Conservation (phyloP, 75 land plant species). For the Picea sitchensis region DNA sequence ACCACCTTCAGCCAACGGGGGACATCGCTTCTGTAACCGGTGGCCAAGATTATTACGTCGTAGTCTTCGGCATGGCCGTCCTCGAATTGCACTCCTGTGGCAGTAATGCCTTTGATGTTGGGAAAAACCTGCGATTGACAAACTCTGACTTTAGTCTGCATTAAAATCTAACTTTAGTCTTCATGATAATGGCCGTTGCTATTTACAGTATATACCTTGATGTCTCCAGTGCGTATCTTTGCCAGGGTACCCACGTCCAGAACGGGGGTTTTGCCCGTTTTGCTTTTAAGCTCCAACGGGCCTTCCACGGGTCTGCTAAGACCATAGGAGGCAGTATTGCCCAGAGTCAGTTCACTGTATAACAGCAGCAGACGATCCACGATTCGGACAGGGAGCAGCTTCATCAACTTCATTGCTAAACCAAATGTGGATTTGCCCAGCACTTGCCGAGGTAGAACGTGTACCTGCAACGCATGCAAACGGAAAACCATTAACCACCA, state of each 20-base stretch:
- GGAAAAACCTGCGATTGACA: conserved; percentile 29
- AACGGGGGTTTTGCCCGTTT: conserved; percentile 35
- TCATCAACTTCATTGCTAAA: conserved; percentile 18
- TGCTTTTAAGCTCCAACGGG: conserved; percentile 38
- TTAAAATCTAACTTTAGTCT: too few species aligned
- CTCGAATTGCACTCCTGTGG: conserved; percentile 25
- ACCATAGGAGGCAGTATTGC: conserved; percentile 39
- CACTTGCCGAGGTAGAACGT: conserved; percentile 5
- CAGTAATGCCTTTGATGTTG: conserved; percentile 15
- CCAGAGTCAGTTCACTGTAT: conserved; percentile 17
- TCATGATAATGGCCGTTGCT: too few species aligned
- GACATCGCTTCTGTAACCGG: conserved; percentile 40
- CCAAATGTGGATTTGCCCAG: conserved; percentile 14
- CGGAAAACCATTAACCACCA: too few species aligned
- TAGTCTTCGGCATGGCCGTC: conserved; percentile 22
- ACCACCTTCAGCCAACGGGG: conserved; percentile 40
- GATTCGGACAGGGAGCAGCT: conserved; percentile 17
- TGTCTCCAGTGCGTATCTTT: conserved; percentile 41
- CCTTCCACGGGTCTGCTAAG: conserved; percentile 40
- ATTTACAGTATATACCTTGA: conserved; percentile 25
- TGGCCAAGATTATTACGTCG: conserved; percentile 35
- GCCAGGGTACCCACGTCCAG: conserved; percentile 59
- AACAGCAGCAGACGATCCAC: conserved; percentile 22
- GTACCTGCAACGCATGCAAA: conserved; percentile 11
- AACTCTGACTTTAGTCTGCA: neutral